phyloP scores from a whole-genome alignment of 805 yeast species.

The Zygotorulaspora florentina region DNA sequence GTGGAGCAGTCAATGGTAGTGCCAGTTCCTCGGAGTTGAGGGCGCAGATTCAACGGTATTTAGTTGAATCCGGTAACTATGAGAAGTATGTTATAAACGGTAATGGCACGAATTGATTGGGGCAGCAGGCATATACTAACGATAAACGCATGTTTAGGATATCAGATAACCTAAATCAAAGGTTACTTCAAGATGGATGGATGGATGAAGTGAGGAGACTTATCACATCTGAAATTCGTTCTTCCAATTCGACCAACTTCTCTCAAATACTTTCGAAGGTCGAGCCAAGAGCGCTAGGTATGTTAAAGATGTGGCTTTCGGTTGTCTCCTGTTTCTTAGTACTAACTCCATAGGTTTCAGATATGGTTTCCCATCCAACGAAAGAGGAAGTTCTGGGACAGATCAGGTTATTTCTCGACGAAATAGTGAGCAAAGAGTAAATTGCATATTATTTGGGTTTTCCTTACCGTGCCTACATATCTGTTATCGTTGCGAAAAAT shows the following conservation, averaged over 20 bases:
- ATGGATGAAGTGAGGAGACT: constrained; percentile 63
- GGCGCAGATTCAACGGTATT: constrained; percentile 62
- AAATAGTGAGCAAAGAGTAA: constrained; percentile 40
- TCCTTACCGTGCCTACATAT: no score
- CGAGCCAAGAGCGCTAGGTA: constrained; percentile 62
- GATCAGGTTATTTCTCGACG: constrained; percentile 56
- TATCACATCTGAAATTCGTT: constrained; percentile 45
- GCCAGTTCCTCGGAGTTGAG: constrained; percentile 35
- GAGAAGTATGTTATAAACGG: constrained; percentile 42
- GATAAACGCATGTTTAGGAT: constrained; percentile 38
- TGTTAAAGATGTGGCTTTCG: constrained; percentile 19
- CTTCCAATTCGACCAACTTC: constrained; percentile 47
- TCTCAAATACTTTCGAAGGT: constrained; percentile 48
- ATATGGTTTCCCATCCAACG: constrained; percentile 63
- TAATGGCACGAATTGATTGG: background rate
- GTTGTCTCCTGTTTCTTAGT: background rate
- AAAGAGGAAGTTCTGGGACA: constrained; percentile 54
- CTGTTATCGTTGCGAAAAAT: no score
- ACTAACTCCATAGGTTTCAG: constrained; percentile 18
- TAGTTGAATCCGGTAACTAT: constrained; percentile 76
- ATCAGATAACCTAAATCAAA: constrained; percentile 56
- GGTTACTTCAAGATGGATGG: constrained; percentile 81
- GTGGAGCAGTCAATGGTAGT: constrained; percentile 4
- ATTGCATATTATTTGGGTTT: background rate
- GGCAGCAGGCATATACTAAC: constrained; percentile 1